Evolutionary conservation across 768 basidiomycete species (phyloP).

Genomic region (Pleurotus platypus): DNA sequence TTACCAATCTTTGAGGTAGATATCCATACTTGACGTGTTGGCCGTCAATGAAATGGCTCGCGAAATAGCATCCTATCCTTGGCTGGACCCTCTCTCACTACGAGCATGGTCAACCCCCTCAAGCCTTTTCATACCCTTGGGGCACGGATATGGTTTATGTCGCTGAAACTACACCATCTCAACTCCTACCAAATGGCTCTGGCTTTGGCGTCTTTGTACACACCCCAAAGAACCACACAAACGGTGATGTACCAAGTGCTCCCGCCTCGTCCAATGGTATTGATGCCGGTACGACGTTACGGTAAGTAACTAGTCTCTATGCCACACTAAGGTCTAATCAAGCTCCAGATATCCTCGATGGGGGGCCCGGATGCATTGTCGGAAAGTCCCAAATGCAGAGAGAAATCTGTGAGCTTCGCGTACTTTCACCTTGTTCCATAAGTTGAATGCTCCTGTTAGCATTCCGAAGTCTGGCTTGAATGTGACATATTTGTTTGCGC

Average conservation of each 20-base stretch:
- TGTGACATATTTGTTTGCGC: slow-evolving; percentile 32
- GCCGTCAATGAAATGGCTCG: neutral
- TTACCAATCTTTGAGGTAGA: slow-evolving; percentile 25
- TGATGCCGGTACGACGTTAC: slow-evolving; percentile 23
- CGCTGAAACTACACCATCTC: slow-evolving; percentile 29
- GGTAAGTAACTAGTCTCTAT: slow-evolving; percentile 13
- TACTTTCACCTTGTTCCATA: neutral
- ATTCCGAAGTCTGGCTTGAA: slow-evolving; percentile 15
- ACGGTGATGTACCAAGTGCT: neutral
- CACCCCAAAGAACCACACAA: neutral
- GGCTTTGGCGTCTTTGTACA: slow-evolving; percentile 34
- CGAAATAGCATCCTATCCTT: slow-evolving; percentile 24
- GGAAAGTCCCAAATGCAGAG: slow-evolving; percentile 24
- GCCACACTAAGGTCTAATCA: neutral
- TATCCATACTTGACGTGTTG: neutral
- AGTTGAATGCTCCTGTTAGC: slow-evolving; percentile 12
- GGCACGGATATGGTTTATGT: slow-evolving; percentile 31
- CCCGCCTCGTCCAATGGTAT: slow-evolving; percentile 4
- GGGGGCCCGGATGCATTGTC: slow-evolving; percentile 37
- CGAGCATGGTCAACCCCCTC: slow-evolving; percentile 27
- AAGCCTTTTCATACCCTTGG: slow-evolving; percentile 27
- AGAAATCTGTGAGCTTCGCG: slow-evolving; percentile 25
- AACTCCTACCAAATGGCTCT: slow-evolving; percentile 28
- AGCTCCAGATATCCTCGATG: slow-evolving; percentile 32
- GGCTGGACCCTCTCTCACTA: slow-evolving; percentile 38